Conservation (phyloP, 129 eudicot species). For the Saposhnikovia divaricata region DNA sequence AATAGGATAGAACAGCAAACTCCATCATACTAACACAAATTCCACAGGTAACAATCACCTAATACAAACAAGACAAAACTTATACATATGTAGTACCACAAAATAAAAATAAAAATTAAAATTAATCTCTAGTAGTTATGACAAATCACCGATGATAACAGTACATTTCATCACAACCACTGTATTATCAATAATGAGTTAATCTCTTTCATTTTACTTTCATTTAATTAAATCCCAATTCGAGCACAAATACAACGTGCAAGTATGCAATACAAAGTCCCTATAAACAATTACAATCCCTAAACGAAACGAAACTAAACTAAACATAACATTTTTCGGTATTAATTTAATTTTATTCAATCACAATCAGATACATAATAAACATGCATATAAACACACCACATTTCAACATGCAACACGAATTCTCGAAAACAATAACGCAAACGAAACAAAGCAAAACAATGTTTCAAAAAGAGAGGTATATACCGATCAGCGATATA, state of each 20-base stretch:
- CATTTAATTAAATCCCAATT: too few relatives aligned
- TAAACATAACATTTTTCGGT: too few relatives aligned
- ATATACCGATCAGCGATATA: not conserved
- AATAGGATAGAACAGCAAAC: not conserved
- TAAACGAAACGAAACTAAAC: not conserved
- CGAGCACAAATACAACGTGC: too few relatives aligned
- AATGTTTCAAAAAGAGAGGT: too few relatives aligned
- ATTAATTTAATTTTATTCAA: too few relatives aligned
- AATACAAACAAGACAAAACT: not conserved
- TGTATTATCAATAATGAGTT: not conserved
- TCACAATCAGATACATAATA: not conserved
- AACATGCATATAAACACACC: too few relatives aligned
- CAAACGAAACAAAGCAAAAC: too few relatives aligned
- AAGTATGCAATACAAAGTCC: too few relatives aligned
- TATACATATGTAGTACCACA: too few relatives aligned
- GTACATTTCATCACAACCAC: not conserved
- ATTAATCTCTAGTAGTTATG: not conserved
- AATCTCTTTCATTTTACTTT: too few relatives aligned
- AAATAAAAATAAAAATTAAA: too few relatives aligned
- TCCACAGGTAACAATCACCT: not conserved
- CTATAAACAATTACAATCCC: not conserved
- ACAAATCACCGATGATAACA: not conserved
- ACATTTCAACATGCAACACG: not conserved
- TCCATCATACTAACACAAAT: too few relatives aligned
- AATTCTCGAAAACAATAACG: not conserved